These are phyloP conservation scores for Leucosporidium creatinivorum DNA, from an alignment of 768 basidiomycete species.

Conservation along the genomic window DNA sequence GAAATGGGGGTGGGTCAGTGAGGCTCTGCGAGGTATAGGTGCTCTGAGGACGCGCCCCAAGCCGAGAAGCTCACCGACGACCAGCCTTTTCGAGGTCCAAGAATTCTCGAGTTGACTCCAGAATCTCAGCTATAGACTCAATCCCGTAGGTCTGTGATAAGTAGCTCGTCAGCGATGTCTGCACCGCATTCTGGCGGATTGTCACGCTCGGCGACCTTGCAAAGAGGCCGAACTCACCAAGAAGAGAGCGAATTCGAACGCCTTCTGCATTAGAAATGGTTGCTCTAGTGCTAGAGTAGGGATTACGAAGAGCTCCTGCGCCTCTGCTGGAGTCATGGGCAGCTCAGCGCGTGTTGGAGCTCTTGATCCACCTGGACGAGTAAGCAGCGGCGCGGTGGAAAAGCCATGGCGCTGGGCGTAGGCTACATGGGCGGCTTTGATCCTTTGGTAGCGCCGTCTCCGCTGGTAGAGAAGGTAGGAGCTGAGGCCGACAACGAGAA, in stretches of 20 bases:
- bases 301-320: not conserved
- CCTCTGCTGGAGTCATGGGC: slow-evolving; percentile 1
- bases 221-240: not conserved
- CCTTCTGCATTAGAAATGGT: not conserved
- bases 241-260: not conserved
- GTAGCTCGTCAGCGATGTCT: not conserved
- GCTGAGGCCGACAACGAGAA: no score
- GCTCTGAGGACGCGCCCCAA: no score
- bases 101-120: not conserved
- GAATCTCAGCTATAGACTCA: not conserved
- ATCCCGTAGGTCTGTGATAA: not conserved
- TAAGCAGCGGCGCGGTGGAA: no score
- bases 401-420: no score
- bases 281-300: not conserved
- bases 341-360: not conserved
- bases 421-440: no score
- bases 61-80: not conserved
- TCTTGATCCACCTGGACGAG: not conserved
- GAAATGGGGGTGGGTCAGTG: not conserved
- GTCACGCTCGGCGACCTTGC: no score
- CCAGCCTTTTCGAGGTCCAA: not conserved
- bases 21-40: not conserved
- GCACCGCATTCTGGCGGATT: not conserved
- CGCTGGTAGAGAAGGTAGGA: no score
- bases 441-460: no score